Percentiles rank a stretch among this genome's conserved stretches.
Evolutionary conservation across 108 stramenopile species (phyloP).

Genomic region (Licmophora abbreviata): DNA sequence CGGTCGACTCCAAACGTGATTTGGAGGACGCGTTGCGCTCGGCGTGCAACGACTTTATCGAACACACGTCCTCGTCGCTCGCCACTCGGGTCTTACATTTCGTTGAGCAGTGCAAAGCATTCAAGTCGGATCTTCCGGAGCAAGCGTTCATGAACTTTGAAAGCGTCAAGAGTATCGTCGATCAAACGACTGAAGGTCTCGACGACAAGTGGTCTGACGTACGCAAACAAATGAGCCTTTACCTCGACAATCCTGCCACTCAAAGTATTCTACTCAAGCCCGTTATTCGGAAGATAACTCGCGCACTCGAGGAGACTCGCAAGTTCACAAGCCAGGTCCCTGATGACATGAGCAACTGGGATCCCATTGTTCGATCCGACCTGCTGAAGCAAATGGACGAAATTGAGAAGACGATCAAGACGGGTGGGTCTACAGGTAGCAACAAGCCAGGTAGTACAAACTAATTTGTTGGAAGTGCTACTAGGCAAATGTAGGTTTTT

Average conservation of each 20-base stretch:
- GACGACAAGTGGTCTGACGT: constrained; percentile 40
- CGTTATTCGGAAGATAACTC: constrained; percentile 59
- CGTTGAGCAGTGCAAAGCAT: constrained; percentile 30
- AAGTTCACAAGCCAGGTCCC: constrained; percentile 28
- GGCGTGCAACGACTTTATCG: constrained; percentile 86
- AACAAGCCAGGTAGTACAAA: too few species aligned
- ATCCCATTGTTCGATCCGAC: constrained; percentile 22
- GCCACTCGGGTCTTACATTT: constrained; percentile 48
- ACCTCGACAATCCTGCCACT: constrained; percentile 74
- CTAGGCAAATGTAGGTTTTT: too few species aligned
- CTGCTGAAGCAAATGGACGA: constrained; percentile 20
- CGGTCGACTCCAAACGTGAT: constrained; percentile 85
- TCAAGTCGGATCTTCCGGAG: constrained; percentile 10
- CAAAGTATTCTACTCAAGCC: constrained; percentile 81
- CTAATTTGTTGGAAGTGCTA: too few species aligned
- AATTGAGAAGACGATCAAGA: constrained; percentile 31
- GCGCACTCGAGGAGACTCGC: constrained; percentile 52
- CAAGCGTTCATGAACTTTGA: constrained; percentile 41
- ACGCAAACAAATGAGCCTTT: constrained; percentile 62
- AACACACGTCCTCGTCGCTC: constrained; percentile 56
- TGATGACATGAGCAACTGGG: constrained; percentile 55
- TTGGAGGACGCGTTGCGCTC: constrained; percentile 79
- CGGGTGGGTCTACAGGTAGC: too few species aligned
- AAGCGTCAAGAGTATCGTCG: constrained; percentile 37
- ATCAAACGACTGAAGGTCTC: constrained; percentile 30